Evolutionary conservation across 257 asterid genomes (phyloP), one percentile per base, ranked within the genome.

Genomic region (Plantago ovata): DNA sequence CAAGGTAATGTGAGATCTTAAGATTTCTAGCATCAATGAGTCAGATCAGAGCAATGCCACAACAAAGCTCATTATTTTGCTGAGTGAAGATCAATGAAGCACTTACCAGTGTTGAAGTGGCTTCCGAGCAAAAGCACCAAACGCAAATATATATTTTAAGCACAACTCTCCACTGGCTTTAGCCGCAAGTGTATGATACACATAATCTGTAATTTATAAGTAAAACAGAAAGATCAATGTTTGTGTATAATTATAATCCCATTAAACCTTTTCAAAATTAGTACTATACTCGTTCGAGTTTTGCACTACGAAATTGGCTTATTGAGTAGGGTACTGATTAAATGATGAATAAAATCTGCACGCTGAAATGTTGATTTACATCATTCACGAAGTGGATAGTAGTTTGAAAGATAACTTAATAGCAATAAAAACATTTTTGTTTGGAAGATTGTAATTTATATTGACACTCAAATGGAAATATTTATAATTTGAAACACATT

Each of bases 151-250:
- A 61, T 86, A 61, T 58, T 86, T 86, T 54, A 86, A 71, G 67
- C 95, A 86, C 70, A 86, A 71, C 72, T 86, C 95, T 58, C 95
- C 95, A 53, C 95, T 86, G 10, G 85, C 80, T 75, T 81, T 86
- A 56, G 95, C 89, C 3, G 89, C 95, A 66, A 83, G 76, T 24
- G 87, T 83, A 59, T 86, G 95, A 60, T 86, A 86, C 15, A 69
- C 79, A 68, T 86, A 86, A 77, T 83, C 95, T 86, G 65, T 64
- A 56, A 74, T 41, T 48, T 13, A 3, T 1, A 28, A 28, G 36
- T 28, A 28, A 28, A 28, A 3, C 38, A 4, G 38, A 59, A 67
- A 12, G 45, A 53, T 48, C 19, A 53, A 8, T 16, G 49, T 75
- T 32, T 74, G 73, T 56, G 36, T 59, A 42, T 22, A 32, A 49